phyloP scores from a whole-genome alignment of 768 basidiomycete species.

The Paxillus rubicundulus region DNA sequence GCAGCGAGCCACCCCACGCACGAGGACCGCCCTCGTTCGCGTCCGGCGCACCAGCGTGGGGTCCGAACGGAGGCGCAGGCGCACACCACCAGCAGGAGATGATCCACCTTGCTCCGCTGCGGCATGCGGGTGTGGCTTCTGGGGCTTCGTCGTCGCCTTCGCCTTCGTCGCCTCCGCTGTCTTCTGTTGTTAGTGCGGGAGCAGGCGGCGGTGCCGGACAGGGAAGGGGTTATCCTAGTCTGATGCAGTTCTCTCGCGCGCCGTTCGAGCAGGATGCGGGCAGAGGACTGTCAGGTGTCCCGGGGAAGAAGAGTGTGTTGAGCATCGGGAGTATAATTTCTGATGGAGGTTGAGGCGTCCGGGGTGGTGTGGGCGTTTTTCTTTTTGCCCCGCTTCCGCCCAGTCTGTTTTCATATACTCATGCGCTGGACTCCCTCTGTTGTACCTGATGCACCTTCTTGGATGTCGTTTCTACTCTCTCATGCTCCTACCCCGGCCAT shows the following conservation, averaged over 20 bases:
- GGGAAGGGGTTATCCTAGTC: slow-evolving; percentile 17
- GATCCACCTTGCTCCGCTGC: slow-evolving; percentile 36
- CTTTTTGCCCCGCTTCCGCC: too few relatives aligned
- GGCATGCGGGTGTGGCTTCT: slow-evolving; percentile 14
- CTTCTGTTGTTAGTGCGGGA: slow-evolving; percentile 10
- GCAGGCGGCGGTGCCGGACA: background rate
- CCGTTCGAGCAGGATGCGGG: slow-evolving; percentile 32
- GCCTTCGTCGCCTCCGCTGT: slow-evolving; percentile 28
- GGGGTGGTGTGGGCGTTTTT: too few relatives aligned
- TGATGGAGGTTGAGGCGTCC: slow-evolving; percentile 30
- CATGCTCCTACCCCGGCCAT: too few relatives aligned
- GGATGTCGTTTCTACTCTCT: too few relatives aligned
- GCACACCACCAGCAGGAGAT: slow-evolving; percentile 28
- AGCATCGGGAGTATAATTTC: slow-evolving; percentile 73
- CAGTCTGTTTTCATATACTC: too few relatives aligned
- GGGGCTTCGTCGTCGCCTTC: slow-evolving; percentile 23
- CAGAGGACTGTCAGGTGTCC: slow-evolving; percentile 11
- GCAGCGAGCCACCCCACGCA: background rate
- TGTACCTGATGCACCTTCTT: too few relatives aligned
- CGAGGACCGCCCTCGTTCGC: too few relatives aligned
- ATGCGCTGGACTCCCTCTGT: too few relatives aligned
- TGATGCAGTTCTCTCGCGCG: slow-evolving; percentile 31
- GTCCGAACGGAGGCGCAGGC: slow-evolving; percentile 9
- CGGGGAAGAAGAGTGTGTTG: slow-evolving; percentile 60
- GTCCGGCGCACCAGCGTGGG: slow-evolving; percentile 14